These are phyloP conservation scores for Stachybotrys echinatus DNA, from an alignment of 2,329 filamentous ascomycete genomes.

Conservation along the genomic window DNA sequence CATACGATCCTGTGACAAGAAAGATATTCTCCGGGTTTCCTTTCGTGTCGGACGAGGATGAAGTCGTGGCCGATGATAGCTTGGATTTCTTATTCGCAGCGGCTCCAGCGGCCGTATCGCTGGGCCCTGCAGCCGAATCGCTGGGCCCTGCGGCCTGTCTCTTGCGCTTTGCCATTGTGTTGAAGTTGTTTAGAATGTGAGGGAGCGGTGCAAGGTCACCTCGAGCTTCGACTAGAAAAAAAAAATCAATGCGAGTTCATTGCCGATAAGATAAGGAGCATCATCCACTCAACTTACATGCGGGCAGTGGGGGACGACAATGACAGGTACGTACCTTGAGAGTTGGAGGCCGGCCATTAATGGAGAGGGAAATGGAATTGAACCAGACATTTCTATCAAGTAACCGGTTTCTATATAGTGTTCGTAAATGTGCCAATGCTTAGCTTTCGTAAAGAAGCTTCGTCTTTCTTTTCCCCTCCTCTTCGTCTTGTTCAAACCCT, in stretches of 20 bases:
- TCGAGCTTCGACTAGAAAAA: no score
- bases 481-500: not conserved
- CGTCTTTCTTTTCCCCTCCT: not conserved
- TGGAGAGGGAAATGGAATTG: no score
- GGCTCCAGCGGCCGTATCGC: constrained; percentile 10
- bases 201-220: no score
- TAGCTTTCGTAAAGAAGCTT: not conserved
- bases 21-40: constrained; percentile 60
- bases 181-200: constrained; percentile 8
- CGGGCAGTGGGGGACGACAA: no score
- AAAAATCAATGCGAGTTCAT: constrained; percentile 1
- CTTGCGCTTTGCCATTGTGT: constrained; percentile 45
- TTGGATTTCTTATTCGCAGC: constrained; percentile 15
- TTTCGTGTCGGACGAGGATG: constrained; percentile 10
- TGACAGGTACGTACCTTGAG: no score
- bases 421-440: not conserved
- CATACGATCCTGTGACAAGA: constrained; percentile 89
- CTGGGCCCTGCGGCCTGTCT: constrained; percentile 26
- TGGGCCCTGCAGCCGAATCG: constrained; percentile 16
- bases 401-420: no score
- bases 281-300: no score
- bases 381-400: not conserved
- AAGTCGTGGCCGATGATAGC: constrained; percentile 22
- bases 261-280: constrained; percentile 27
- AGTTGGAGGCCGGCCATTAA: no score